Percentiles rank a stretch among this genome's conserved stretches.
phyloP scores from a whole-genome alignment of 1,139 yeast genomes.

The Saccharomyces hybrid region DNA sequence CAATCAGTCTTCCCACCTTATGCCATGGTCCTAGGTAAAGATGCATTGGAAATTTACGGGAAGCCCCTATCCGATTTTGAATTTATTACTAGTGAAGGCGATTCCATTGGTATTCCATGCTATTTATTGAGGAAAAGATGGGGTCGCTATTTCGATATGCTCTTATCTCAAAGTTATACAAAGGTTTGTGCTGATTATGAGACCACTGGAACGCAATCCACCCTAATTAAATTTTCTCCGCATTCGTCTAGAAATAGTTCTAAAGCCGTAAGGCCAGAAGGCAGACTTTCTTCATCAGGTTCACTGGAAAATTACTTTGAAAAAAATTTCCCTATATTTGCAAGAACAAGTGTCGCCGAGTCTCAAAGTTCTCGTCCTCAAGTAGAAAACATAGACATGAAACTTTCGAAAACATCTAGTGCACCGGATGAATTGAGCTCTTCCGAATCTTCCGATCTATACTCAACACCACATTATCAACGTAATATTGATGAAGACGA shows the following conservation, averaged over 20 bases:
- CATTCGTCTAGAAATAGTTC: slow-evolving; percentile 12
- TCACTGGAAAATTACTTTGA: slow-evolving; percentile 33
- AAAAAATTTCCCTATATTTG: slow-evolving; percentile 2
- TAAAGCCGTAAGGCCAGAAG: slow-evolving; percentile 4
- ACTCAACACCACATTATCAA: background rate
- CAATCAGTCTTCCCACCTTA: slow-evolving; percentile 65
- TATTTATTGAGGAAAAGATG: slow-evolving; percentile 59
- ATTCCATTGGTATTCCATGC: slow-evolving; percentile 53
- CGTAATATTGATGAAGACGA: background rate
- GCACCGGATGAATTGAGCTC: background rate
- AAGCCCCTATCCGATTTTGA: slow-evolving; percentile 63
- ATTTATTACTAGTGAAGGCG: slow-evolving; percentile 59
- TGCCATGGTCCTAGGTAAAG: slow-evolving; percentile 69
- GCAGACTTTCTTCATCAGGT: slow-evolving; percentile 13
- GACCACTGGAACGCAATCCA: slow-evolving; percentile 10
- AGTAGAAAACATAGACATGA: background rate
- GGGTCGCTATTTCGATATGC: slow-evolving; percentile 60
- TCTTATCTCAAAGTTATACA: slow-evolving; percentile 57
- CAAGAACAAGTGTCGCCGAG: background rate
- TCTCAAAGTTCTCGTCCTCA: background rate
- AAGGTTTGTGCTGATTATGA: slow-evolving; percentile 24
- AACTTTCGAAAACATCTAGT: background rate
- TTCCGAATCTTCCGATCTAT: background rate
- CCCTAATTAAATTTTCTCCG: slow-evolving; percentile 12
- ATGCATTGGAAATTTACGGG: slow-evolving; percentile 62